phyloP scores from a whole-genome alignment of 2,329 filamentous ascomycete species.

The Atkinsonella hypoxylon region DNA sequence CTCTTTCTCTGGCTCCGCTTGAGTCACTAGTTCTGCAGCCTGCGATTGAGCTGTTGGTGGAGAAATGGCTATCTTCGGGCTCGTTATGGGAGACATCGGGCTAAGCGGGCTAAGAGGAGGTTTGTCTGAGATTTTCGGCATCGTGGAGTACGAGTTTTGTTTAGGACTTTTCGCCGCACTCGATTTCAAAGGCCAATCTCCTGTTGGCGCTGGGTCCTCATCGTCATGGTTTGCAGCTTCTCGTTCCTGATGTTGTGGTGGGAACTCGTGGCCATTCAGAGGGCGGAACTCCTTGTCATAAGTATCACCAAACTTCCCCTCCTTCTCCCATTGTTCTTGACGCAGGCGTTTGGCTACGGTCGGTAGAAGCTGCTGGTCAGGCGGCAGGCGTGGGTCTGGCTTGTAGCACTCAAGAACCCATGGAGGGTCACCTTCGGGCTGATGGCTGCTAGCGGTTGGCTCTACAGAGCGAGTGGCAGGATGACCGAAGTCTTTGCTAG shows the following conservation, averaged over 20 bases:
- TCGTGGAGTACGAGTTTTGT: slow-evolving; percentile 45
- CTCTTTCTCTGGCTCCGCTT: slow-evolving; percentile 14
- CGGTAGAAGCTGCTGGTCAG: slow-evolving; percentile 88
- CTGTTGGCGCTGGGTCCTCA: slow-evolving; percentile 18
- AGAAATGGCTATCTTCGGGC: slow-evolving; percentile 19
- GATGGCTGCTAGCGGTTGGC: slow-evolving; percentile 38
- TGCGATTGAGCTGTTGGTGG: slow-evolving; percentile 13
- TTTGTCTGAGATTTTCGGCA: slow-evolving; percentile 42
- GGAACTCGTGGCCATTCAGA: slow-evolving; percentile 54
- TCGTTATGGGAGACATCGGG: slow-evolving; percentile 28
- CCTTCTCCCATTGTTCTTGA: slow-evolving; percentile 90
- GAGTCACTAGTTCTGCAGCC: slow-evolving; percentile 1
- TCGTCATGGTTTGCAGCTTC: slow-evolving; percentile 11
- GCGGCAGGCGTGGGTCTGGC: slow-evolving; percentile 84
- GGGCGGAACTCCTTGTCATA: slow-evolving; percentile 85
- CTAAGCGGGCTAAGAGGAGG: slow-evolving; percentile 24
- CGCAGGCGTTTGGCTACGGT: slow-evolving; percentile 85
- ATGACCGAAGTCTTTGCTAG: slow-evolving; percentile 36
- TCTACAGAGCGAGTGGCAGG: slow-evolving; percentile 53
- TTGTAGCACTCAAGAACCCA: slow-evolving; percentile 95
- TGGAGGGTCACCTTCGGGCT: slow-evolving; percentile 86
- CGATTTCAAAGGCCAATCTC: slow-evolving; percentile 50
- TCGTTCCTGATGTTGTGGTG: slow-evolving; percentile 31
- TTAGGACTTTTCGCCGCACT: slow-evolving; percentile 35
- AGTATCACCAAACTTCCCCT: slow-evolving; percentile 72